Evolutionary conservation across 176 grass and related monocot genomes (phyloP).

Genomic region (Cocos nucifera): DNA sequence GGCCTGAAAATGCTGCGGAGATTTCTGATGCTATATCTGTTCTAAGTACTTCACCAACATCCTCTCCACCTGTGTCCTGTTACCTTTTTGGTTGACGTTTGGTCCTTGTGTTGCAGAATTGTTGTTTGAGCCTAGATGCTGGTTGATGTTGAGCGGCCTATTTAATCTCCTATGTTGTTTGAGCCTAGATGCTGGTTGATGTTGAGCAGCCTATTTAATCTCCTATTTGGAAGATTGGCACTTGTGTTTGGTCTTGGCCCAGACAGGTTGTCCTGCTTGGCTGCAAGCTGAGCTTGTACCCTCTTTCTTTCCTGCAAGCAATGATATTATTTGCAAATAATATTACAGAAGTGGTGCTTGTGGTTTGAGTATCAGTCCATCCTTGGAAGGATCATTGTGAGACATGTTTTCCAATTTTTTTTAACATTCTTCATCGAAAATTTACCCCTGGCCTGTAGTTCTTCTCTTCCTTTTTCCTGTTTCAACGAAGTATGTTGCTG

Average conservation of each 20-base stretch:
- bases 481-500: slow-evolving; percentile 61
- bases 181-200: no score
- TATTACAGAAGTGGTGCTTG: no score
- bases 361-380: no score
- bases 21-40: slow-evolving; percentile 43
- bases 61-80: slow-evolving; percentile 23
- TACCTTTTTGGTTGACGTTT: slow-evolving; percentile 18
- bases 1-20: slow-evolving; percentile 29
- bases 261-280: slow-evolving; percentile 33
- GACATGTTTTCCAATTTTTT: neutral
- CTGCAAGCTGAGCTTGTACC: slow-evolving; percentile 50
- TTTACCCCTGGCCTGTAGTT: slow-evolving; percentile 70
- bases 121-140: slow-evolving; percentile 36
- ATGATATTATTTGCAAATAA: neutral
- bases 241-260: slow-evolving; percentile 53
- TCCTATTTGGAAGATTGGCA: slow-evolving; percentile 30
- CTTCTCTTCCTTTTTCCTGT: slow-evolving; percentile 79
- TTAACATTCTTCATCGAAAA: slow-evolving; percentile 3
- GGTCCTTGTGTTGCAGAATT: slow-evolving; percentile 32
- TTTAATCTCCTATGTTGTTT: slow-evolving; percentile 58
- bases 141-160: slow-evolving; percentile 28
- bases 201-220: no score
- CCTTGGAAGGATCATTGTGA: slow-evolving; percentile 5
- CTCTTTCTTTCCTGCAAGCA: slow-evolving; percentile 75
- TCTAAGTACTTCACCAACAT: slow-evolving; percentile 28